Evolutionary conservation across 2,329 filamentous ascomycete species (phyloP).

Genomic region (Sarocladium brachiariae): DNA sequence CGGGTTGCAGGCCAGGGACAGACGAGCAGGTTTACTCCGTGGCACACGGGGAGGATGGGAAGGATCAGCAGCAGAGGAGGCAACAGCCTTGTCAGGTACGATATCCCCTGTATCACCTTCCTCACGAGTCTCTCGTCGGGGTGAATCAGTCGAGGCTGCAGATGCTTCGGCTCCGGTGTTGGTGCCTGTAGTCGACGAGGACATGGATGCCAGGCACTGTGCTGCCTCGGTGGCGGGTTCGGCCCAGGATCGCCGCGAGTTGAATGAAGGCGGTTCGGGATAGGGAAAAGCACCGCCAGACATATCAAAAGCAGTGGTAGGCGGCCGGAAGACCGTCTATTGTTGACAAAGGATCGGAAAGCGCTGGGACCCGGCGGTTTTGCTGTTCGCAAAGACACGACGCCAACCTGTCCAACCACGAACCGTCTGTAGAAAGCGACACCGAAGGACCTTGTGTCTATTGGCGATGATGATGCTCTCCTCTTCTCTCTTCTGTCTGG

Average conservation of each 20-base stretch:
- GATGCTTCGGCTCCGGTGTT: background rate
- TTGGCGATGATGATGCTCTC: too few relatives aligned
- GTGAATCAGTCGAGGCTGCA: background rate
- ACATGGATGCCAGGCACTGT: slow-evolving; percentile 3
- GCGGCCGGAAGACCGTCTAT: too few relatives aligned
- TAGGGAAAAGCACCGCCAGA: background rate
- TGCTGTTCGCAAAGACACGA: too few relatives aligned
- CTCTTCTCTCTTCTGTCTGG: too few relatives aligned
- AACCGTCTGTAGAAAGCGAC: too few relatives aligned
- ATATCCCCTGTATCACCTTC: background rate
- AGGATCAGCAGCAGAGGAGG: background rate
- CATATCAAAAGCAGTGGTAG: background rate
- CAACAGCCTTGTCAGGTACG: background rate
- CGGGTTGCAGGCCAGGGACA: slow-evolving; percentile 19
- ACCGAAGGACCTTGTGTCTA: too few relatives aligned
- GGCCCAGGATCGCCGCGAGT: background rate
- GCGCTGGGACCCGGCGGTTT: too few relatives aligned
- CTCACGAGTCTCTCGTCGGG: background rate
- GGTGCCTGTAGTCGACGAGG: background rate
- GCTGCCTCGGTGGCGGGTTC: background rate
- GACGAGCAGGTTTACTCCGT: slow-evolving; percentile 18
- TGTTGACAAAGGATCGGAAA: too few relatives aligned
- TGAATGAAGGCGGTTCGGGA: background rate
- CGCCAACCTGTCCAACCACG: too few relatives aligned
- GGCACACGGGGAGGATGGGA: background rate